Evolutionary conservation across 495 filamentous ascomycete genomes (phyloP).

Genomic region (Neurospora sp.): DNA sequence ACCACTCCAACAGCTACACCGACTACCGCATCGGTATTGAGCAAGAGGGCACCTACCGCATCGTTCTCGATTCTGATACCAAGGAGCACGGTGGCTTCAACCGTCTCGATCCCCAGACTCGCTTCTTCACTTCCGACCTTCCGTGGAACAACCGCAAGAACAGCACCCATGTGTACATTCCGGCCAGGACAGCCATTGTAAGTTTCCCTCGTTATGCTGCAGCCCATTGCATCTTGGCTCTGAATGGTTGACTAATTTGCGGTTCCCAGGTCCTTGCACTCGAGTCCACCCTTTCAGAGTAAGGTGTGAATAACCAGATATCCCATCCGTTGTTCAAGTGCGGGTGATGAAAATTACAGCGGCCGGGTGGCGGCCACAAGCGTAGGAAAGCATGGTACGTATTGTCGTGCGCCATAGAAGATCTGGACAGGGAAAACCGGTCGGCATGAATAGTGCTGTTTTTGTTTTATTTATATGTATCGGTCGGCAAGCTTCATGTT

Average conservation of each 20-base stretch:
- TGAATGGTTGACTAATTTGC: neutral
- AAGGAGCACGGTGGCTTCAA: slow-evolving; percentile 69
- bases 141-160: slow-evolving; percentile 83
- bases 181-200: slow-evolving; percentile 76
- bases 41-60: slow-evolving; percentile 69
- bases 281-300: slow-evolving; percentile 13
- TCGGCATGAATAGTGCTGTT: neutral
- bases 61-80: slow-evolving; percentile 77
- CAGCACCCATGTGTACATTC: slow-evolving; percentile 87
- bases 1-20: slow-evolving; percentile 74
- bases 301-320: neutral
- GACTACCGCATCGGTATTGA: slow-evolving; percentile 92
- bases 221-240: neutral
- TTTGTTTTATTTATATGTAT: neutral
- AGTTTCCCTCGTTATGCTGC: slow-evolving; percentile 23
- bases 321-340: neutral
- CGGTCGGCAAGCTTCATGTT: neutral
- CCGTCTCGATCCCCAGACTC: slow-evolving; percentile 61
- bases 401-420: neutral
- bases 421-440: neutral
- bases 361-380: neutral
- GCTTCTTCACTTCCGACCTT: slow-evolving; percentile 85
- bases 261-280: slow-evolving; percentile 19
- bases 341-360: neutral
- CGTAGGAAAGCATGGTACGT: neutral